A percentile compares a stretch with the other conserved stretches of the same genome.
Conservation (phyloP, 2,329 filamentous ascomycete genomes). For the Fusarium illudens region DNA sequence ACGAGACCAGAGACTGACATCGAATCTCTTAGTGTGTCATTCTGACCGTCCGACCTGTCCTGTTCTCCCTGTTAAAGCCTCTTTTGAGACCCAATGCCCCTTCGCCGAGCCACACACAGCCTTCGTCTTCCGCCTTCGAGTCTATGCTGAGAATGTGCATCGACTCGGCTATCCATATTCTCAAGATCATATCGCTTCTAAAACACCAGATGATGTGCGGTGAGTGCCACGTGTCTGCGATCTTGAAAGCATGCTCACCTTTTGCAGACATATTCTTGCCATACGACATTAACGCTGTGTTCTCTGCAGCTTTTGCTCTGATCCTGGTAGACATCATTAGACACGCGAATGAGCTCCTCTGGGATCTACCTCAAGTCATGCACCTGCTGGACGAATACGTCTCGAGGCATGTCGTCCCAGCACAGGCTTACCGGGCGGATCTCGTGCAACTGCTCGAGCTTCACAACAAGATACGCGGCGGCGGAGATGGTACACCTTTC, state of each 20-base stretch:
- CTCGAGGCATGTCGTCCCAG: constrained; percentile 26
- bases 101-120: background rate
- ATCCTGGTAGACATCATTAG: constrained; percentile 32
- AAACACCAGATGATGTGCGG: constrained; percentile 35
- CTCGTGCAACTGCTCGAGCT: constrained; percentile 28
- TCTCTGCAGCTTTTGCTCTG: constrained; percentile 31
- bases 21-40: constrained; percentile 19
- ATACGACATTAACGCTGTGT: constrained; percentile 32
- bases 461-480: constrained; percentile 24
- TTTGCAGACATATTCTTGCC: constrained; percentile 28
- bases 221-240: background rate
- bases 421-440: constrained; percentile 28
- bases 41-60: constrained; percentile 28
- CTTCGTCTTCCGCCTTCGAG: constrained; percentile 24
- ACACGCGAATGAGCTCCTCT: constrained; percentile 29
- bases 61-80: constrained; percentile 33
- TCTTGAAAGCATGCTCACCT: background rate
- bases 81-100: background rate
- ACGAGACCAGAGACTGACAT: background rate
- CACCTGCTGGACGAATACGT: constrained; percentile 25
- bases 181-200: constrained; percentile 30
- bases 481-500: background rate
- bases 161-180: constrained; percentile 25
- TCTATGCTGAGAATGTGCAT: constrained; percentile 36
- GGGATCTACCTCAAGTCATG: constrained; percentile 36